Evolutionary conservation across 768 basidiomycete species (phyloP), one percentile per base, ranked within the genome.

Genomic region (Tricholoma terreum): DNA sequence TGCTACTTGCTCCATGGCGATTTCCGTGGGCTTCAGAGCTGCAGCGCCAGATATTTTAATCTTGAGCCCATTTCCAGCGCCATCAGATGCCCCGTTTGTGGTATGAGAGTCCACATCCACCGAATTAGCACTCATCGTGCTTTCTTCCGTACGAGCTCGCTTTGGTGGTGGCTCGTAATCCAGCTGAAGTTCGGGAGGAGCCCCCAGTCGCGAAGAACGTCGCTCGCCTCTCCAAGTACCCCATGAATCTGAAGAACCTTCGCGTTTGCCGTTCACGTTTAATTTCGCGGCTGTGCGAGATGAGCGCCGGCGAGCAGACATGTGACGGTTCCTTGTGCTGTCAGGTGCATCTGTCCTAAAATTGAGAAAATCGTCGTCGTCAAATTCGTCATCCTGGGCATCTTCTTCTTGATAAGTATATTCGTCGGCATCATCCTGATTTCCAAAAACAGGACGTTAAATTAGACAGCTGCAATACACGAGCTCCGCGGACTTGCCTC

Each of bases 71-170:
- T 75, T 79, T 22, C 66, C 57, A 46, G 66, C 55, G 15, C 64
- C 61, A 22, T 62, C 67, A 45, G 56, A 66, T 22, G 63, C 57
- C 19, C 66, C 69, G 63, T 67, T 66, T 62, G 68, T 71, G 34
- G 71, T 63, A 35, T 68, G 60, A 50, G 73, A 65, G 27, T 65
- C 69, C 22, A 67, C 70, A 34, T 80, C 82, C 45, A 72, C 77
- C 11, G 85, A 83, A 42, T 75, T 80, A n/a, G 74, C 74, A 52
- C 82, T 84, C 63, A 82, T 80, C 2, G 77, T 80, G 65, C 88
- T 89, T 38, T 92, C 89, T 65, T 85, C 89, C 36, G 90, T 92
- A 33, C 87, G 85, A 7, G 89, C 86, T 52, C 90, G 86, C 67
- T 92, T 92, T 24, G 73, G 73, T 19, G 75, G 69, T 38, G 81